Percentiles rank a stretch among this genome's conserved stretches.
Conservation (phyloP, 768 basidiomycete species). For the Amanita brunnescens region DNA sequence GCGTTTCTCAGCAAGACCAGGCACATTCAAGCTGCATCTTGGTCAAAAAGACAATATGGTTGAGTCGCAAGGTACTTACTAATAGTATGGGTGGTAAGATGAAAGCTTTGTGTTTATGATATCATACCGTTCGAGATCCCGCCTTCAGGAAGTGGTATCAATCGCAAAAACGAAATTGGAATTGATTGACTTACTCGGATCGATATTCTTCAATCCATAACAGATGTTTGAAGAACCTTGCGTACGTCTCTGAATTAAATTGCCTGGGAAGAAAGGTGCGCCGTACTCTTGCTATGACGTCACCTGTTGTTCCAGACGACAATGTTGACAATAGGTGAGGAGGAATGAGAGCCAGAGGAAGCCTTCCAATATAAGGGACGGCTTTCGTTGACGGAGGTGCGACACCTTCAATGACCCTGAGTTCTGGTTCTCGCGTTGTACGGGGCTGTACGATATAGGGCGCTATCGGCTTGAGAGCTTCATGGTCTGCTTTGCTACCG, state of each 20-base stretch:
- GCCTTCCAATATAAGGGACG: slow-evolving; percentile 3
- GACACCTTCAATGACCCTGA: slow-evolving; percentile 4
- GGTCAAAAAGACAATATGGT: neutral
- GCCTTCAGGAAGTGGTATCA: slow-evolving; percentile 16
- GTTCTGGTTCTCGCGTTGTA: slow-evolving; percentile 6
- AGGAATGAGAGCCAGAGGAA: slow-evolving; percentile 6
- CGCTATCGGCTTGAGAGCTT: slow-evolving; percentile 31
- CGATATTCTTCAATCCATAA: slow-evolving; percentile 16
- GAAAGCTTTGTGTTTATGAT: slow-evolving; percentile 26
- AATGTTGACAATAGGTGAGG: neutral
- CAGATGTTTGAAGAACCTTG: neutral
- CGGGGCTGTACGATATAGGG: slow-evolving; percentile 33
- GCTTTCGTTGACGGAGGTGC: slow-evolving; percentile 4
- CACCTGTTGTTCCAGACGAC: slow-evolving; percentile 4
- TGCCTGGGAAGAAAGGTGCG: slow-evolving; percentile 3
- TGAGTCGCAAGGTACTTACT: slow-evolving; percentile 21
- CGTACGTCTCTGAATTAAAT: slow-evolving; percentile 2
- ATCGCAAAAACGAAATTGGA: neutral
- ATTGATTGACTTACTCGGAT: slow-evolving; percentile 18
- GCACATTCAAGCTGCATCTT: slow-evolving; percentile 27
- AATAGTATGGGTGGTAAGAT: slow-evolving; percentile 23
- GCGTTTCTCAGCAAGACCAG: slow-evolving; percentile 49
- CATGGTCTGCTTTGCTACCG: slow-evolving; percentile 37
- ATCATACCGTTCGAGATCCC: slow-evolving; percentile 30
- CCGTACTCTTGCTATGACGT: slow-evolving; percentile 6